Conservation (phyloP, 2,329 filamentous ascomycete species). For the Aureobasidium musti region DNA sequence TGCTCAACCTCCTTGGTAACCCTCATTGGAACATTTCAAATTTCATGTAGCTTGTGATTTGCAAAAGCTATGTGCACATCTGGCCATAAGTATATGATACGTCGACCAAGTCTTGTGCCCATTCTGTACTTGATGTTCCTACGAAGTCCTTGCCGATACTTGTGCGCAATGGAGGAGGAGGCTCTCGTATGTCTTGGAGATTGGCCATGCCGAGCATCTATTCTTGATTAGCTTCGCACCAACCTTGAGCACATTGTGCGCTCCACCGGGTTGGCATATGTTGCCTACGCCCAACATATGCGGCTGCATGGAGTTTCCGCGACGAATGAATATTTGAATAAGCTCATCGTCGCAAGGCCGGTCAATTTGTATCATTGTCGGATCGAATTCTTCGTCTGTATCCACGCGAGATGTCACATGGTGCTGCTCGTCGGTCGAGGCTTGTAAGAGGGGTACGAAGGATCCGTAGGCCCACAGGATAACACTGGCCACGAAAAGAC, state of each 20-base stretch:
- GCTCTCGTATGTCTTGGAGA: slow-evolving; percentile 20
- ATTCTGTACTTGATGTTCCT: neutral
- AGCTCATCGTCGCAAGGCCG: slow-evolving; percentile 35
- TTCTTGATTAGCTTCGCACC: slow-evolving; percentile 33
- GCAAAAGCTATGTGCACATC: neutral
- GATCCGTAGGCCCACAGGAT: slow-evolving; percentile 31
- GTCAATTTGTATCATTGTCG: slow-evolving; percentile 34
- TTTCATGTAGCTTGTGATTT: neutral
- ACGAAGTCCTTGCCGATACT: slow-evolving; percentile 7
- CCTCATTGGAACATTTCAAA: neutral
- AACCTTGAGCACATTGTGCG: slow-evolving; percentile 31
- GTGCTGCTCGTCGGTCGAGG: slow-evolving; percentile 11
- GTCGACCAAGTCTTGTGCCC: neutral
- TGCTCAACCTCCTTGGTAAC: neutral
- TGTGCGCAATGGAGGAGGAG: slow-evolving; percentile 12
- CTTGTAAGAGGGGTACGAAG: slow-evolving; percentile 29
- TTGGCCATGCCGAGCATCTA: slow-evolving; percentile 24
- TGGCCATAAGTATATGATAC: neutral
- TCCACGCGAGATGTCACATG: neutral
- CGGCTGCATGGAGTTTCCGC: slow-evolving; percentile 33
- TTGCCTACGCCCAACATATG: slow-evolving; percentile 33
- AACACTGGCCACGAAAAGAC: slow-evolving; percentile 29
- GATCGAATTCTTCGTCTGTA: slow-evolving; percentile 25
- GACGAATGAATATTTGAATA: slow-evolving; percentile 33
- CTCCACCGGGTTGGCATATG: slow-evolving; percentile 29